A percentile compares a stretch with the other conserved stretches of the same genome.
These are phyloP conservation scores for Madurella fahalii DNA, from an alignment of 2,329 filamentous ascomycete genomes.

Conservation along the genomic window DNA sequence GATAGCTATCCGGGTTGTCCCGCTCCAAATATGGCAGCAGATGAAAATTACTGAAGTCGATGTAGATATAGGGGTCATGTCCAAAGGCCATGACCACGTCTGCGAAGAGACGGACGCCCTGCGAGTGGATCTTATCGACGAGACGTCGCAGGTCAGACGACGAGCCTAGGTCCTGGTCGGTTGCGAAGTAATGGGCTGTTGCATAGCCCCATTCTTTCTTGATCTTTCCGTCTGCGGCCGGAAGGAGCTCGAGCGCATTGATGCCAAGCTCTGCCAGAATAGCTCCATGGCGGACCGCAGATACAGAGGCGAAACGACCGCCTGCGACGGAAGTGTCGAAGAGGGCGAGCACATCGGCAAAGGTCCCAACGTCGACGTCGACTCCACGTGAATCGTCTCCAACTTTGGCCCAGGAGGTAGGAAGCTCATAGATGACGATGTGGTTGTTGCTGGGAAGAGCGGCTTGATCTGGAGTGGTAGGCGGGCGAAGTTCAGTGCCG, in stretches of 20 bases:
- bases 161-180: slow-evolving; percentile 25
- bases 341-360: slow-evolving; percentile 24
- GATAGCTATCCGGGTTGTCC: slow-evolving; percentile 26
- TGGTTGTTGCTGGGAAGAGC: slow-evolving; percentile 24
- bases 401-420: slow-evolving; percentile 23
- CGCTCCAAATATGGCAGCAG: slow-evolving; percentile 19
- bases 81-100: slow-evolving; percentile 28
- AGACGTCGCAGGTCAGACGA: slow-evolving; percentile 19
- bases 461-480: background rate
- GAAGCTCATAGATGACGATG: slow-evolving; percentile 27
- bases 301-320: slow-evolving; percentile 13
- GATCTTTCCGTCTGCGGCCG: slow-evolving; percentile 23
- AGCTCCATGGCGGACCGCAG: slow-evolving; percentile 6
- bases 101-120: slow-evolving; percentile 20
- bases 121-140: slow-evolving; percentile 18
- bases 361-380: slow-evolving; percentile 24
- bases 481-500: slow-evolving; percentile 13
- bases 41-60: slow-evolving; percentile 23
- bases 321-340: slow-evolving; percentile 14
- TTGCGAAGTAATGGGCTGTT: slow-evolving; percentile 25
- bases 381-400: slow-evolving; percentile 10
- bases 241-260: slow-evolving; percentile 27
- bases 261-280: slow-evolving; percentile 25
- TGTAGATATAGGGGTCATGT: slow-evolving; percentile 23
- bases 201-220: slow-evolving; percentile 25